These are phyloP conservation scores for Coemansia sp. DNA, from an alignment of 192 early-diverging fungal genomes.

Conservation along the genomic window DNA sequence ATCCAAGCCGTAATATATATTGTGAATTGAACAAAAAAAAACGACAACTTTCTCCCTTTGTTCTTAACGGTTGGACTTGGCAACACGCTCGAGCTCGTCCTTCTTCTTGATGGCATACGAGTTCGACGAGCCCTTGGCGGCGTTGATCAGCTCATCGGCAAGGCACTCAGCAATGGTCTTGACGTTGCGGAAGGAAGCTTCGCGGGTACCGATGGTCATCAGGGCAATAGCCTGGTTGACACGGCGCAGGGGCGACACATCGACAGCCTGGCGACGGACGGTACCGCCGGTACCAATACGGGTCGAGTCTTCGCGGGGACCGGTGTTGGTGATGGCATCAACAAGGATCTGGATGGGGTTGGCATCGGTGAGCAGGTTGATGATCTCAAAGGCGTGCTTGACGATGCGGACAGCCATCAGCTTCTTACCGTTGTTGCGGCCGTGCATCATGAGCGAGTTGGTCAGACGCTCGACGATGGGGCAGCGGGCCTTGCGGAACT, in stretches of 20 bases:
- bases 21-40: slow-evolving; percentile 10
- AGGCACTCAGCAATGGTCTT: slow-evolving; percentile 99
- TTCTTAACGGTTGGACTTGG: slow-evolving; percentile 63
- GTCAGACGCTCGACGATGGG: slow-evolving; percentile 97
- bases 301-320: slow-evolving; percentile 98
- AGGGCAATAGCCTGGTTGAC: slow-evolving; percentile 96
- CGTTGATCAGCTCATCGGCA: slow-evolving; percentile 99
- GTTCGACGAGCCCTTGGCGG: slow-evolving; percentile 97
- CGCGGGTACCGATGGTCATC: slow-evolving; percentile 94
- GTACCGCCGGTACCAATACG: slow-evolving; percentile 97
- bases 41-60: slow-evolving; percentile 20
- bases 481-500: slow-evolving; percentile 99
- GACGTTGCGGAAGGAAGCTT: slow-evolving; percentile 98
- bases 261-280: slow-evolving; percentile 98
- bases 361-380: slow-evolving; percentile 95
- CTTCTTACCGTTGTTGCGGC: slow-evolving; percentile 99
- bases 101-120: slow-evolving; percentile 99
- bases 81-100: slow-evolving; percentile 86
- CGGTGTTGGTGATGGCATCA: slow-evolving; percentile 99
- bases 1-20: slow-evolving; percentile 61
- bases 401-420: slow-evolving; percentile 98
- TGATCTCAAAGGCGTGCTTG: slow-evolving; percentile 99
- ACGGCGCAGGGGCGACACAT: slow-evolving; percentile 97
- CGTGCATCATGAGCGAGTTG: slow-evolving; percentile 99
- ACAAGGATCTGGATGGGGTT: slow-evolving; percentile 98